phyloP scores from a whole-genome alignment of 768 basidiomycete species.

The Clitopilus hobsonii region DNA sequence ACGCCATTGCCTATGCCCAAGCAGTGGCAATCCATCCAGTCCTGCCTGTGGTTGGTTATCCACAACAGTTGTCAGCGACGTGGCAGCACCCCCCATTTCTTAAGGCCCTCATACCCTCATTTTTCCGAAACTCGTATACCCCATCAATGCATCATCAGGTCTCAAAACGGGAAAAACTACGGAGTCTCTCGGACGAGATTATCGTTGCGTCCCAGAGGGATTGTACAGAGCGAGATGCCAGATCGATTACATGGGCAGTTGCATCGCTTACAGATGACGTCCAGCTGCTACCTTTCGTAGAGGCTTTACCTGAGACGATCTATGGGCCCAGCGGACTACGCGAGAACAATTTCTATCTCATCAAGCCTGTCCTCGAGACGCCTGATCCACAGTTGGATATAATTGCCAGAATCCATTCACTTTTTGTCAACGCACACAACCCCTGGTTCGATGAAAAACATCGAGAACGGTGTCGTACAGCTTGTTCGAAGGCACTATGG shows the following conservation, averaged over 20 bases:
- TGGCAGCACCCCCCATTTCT: background rate
- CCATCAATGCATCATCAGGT: background rate
- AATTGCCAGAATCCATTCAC: background rate
- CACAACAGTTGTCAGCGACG: background rate
- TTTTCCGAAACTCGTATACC: constrained; percentile 9
- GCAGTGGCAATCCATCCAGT: background rate
- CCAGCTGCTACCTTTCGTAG: constrained; percentile 29
- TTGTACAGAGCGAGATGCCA: constrained; percentile 25
- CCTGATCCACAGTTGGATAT: background rate
- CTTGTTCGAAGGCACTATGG: background rate
- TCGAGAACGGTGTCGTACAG: background rate
- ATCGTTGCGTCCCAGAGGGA: background rate
- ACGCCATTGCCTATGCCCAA: background rate
- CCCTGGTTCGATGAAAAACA: background rate
- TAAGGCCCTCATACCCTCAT: background rate
- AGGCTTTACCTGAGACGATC: constrained; percentile 9
- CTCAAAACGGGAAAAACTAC: constrained; percentile 15
- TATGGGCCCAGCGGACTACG: background rate
- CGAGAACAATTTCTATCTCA: background rate
- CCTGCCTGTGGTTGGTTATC: background rate
- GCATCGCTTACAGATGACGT: constrained; percentile 24
- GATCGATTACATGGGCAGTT: constrained; percentile 31
- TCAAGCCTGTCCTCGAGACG: background rate
- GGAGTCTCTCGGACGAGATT: background rate
- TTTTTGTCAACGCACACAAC: background rate